Conservation (phyloP, 169 alveolate genomes). For the Plasmodium vivax region DNA sequence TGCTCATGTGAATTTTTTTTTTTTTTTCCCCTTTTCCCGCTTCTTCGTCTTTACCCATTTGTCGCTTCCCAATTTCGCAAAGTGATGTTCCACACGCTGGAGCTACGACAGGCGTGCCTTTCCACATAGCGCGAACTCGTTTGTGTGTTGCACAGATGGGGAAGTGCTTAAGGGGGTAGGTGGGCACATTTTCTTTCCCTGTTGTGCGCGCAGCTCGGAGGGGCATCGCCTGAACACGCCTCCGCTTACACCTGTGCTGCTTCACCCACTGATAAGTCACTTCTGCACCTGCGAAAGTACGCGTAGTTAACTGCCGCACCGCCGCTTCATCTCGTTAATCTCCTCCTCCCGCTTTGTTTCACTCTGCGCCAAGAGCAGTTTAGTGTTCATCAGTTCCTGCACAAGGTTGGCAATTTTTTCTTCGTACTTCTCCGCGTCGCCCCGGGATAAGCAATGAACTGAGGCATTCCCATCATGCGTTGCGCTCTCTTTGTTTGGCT, state of each 20-base stretch:
- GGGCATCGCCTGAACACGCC: neutral
- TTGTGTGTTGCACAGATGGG: neutral
- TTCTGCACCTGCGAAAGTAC: neutral
- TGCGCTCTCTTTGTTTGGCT: neutral
- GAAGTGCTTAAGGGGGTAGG: neutral
- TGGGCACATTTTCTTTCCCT: neutral
- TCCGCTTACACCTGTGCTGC: neutral
- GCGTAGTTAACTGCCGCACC: neutral
- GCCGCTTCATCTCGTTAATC: conserved; percentile 17
- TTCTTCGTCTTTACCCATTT: neutral
- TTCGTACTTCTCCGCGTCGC: neutral
- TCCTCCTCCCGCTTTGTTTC: conserved; percentile 38
- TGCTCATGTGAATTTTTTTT: neutral
- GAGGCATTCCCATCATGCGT: neutral
- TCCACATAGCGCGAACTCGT: neutral
- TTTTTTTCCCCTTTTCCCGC: neutral
- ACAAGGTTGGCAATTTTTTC: conserved; percentile 1
- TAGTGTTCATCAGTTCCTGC: conserved; percentile 14
- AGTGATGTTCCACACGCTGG: neutral
- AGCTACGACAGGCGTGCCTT: neutral
- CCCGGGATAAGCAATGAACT: neutral
- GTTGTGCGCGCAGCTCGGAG: neutral
- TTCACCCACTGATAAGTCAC: neutral
- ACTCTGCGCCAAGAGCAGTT: conserved; percentile 25
- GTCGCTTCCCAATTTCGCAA: neutral